Conservation (phyloP, 805 yeast genomes). For the Spathaspora passalidarum region DNA sequence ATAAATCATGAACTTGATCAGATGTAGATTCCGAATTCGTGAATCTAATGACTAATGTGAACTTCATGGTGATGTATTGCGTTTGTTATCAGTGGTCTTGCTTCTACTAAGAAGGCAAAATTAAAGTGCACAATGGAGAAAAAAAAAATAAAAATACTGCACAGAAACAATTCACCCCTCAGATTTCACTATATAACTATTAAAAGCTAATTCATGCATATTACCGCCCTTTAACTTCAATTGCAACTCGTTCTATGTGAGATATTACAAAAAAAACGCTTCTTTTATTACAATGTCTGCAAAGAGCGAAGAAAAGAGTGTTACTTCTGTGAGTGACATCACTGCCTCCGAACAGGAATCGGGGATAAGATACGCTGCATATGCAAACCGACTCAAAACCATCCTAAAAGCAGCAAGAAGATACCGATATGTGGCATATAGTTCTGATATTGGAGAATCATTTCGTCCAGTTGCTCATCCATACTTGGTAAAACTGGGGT, state of each 20-base stretch:
- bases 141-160: background rate
- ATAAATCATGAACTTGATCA: slow-evolving; percentile 22
- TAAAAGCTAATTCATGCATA: background rate
- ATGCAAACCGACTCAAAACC: slow-evolving; percentile 71
- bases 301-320: background rate
- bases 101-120: background rate
- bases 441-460: slow-evolving; percentile 84
- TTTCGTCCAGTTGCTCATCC: slow-evolving; percentile 83
- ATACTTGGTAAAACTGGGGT: slow-evolving; percentile 57
- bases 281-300: background rate
- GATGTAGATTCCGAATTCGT: slow-evolving; percentile 23
- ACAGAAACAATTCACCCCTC: background rate
- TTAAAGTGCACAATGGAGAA: too few species aligned
- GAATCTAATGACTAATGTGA: slow-evolving; percentile 26
- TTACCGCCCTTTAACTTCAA: background rate
- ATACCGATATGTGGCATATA: slow-evolving; percentile 66
- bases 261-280: background rate
- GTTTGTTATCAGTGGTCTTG: background rate
- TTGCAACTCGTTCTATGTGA: background rate
- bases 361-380: slow-evolving; percentile 71
- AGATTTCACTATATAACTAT: background rate
- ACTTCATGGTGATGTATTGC: slow-evolving; percentile 23
- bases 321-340: background rate
- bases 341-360: slow-evolving; percentile 12
- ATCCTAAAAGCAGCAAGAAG: slow-evolving; percentile 71